A percentile compares a stretch with the other conserved stretches of the same genome.
Evolutionary conservation across 1,284 basidiomycete genomes (phyloP).

Genomic region (Fomitopsis betulina): DNA sequence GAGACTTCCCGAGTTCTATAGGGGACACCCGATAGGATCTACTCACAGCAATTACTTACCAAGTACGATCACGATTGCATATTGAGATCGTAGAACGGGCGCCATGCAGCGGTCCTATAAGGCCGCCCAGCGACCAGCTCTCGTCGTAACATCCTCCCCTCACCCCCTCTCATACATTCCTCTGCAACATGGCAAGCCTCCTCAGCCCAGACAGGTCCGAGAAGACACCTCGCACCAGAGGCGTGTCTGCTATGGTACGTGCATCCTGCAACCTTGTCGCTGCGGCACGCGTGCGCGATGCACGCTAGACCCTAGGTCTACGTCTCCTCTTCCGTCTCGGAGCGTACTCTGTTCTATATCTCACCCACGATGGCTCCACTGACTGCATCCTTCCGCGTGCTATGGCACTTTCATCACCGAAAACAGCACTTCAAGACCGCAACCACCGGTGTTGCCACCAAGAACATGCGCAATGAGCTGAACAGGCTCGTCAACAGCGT

Average conservation of each 20-base stretch:
- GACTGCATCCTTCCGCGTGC: slow-evolving; percentile 11
- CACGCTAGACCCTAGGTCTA: background rate
- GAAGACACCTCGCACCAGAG: slow-evolving; percentile 25
- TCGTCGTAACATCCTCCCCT: background rate
- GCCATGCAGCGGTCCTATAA: background rate
- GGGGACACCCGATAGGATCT: background rate
- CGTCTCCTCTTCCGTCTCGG: background rate
- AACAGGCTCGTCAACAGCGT: slow-evolving; percentile 85
- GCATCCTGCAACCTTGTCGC: background rate
- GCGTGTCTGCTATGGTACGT: slow-evolving; percentile 28
- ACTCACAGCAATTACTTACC: background rate
- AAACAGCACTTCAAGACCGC: slow-evolving; percentile 94
- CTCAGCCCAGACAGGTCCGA: slow-evolving; percentile 1
- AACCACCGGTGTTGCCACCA: slow-evolving; percentile 94
- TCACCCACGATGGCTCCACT: slow-evolving; percentile 12
- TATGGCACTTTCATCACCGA: slow-evolving; percentile 8
- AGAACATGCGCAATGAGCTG: slow-evolving; percentile 98
- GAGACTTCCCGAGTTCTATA: background rate
- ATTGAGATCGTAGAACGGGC: background rate
- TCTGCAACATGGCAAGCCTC: background rate
- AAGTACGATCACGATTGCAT: background rate
- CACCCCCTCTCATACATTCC: background rate
- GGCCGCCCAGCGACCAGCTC: background rate
- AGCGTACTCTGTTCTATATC: slow-evolving; percentile 3
- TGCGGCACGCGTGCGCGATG: background rate